Evolutionary conservation across 768 basidiomycete genomes (phyloP).

Genomic region (Mycena latifolia): DNA sequence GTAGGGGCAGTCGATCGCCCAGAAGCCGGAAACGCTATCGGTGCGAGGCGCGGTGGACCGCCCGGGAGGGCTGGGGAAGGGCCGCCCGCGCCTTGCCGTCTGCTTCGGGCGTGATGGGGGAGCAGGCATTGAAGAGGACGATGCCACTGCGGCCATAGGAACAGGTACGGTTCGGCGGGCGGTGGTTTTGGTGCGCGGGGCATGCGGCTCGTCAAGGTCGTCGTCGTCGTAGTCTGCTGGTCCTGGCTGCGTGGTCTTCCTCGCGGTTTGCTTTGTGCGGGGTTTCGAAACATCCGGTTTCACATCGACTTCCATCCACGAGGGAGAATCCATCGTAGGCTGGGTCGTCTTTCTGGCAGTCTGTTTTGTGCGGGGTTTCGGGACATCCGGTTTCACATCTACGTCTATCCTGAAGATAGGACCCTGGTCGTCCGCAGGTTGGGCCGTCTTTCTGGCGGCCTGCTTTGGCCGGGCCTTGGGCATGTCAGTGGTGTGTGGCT

Average conservation of each 20-base stretch:
- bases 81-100: conserved; percentile 25
- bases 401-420: conserved; percentile 4
- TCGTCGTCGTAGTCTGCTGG: neutral
- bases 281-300: neutral
- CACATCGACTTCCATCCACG: neutral
- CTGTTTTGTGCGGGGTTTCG: conserved; percentile 21
- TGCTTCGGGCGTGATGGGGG: conserved; percentile 19
- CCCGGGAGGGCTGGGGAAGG: conserved; percentile 16
- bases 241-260: neutral
- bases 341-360: conserved; percentile 7
- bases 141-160: neutral
- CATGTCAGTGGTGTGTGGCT: neutral
- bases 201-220: conserved; percentile 17
- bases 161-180: neutral
- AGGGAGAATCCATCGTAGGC: neutral
- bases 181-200: conserved; percentile 16
- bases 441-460: conserved; percentile 4
- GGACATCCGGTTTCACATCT: conserved; percentile 7
- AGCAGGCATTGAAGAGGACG: conserved; percentile 13
- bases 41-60: conserved; percentile 15
- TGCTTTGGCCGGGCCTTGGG: conserved; percentile 5
- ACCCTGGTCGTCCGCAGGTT: no score
- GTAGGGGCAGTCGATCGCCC: conserved; percentile 26
- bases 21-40: conserved; percentile 24
- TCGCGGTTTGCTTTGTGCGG: conserved; percentile 21